These are phyloP conservation scores for Aspergillus conjunctus DNA, from an alignment of 495 filamentous ascomycete species.

Conservation along the genomic window DNA sequence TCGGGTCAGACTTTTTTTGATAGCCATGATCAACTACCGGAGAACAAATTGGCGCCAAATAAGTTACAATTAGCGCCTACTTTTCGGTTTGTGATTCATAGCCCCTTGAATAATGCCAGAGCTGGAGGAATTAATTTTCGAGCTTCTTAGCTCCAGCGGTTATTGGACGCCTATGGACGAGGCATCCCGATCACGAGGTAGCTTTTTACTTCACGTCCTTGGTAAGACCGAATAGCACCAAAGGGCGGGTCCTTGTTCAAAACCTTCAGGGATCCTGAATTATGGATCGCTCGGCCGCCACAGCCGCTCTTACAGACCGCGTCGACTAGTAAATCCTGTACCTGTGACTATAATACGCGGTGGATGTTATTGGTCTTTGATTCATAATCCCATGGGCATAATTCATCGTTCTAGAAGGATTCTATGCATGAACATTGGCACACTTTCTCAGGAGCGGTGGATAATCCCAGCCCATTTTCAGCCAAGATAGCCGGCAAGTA, in stretches of 20 bases:
- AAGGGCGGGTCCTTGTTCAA: not conserved
- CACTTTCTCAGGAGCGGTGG: not conserved
- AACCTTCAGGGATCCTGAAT: not conserved
- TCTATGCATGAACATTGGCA: conserved; percentile 1
- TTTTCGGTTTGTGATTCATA: no score
- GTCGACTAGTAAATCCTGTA: not conserved
- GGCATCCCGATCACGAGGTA: no score
- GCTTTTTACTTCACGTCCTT: not conserved
- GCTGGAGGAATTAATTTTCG: no score
- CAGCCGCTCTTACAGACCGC: conserved; percentile 15
- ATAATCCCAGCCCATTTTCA: no score
- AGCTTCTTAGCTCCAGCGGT: no score
- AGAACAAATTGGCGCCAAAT: not conserved
- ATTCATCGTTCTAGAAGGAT: conserved; percentile 16
- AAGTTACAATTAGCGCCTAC: no score
- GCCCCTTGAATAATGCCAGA: no score
- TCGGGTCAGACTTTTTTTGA: conserved; percentile 31
- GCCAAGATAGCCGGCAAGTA: no score
- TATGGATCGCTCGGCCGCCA: conserved; percentile 12
- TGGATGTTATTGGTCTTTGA: not conserved
- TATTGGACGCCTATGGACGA: no score
- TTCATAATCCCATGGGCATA: not conserved
- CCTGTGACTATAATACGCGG: conserved; percentile 1
- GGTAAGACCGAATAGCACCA: not conserved
- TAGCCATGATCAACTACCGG: not conserved